phyloP scores from a whole-genome alignment of 441 rosid genomes.

The Jatropha multifida region DNA sequence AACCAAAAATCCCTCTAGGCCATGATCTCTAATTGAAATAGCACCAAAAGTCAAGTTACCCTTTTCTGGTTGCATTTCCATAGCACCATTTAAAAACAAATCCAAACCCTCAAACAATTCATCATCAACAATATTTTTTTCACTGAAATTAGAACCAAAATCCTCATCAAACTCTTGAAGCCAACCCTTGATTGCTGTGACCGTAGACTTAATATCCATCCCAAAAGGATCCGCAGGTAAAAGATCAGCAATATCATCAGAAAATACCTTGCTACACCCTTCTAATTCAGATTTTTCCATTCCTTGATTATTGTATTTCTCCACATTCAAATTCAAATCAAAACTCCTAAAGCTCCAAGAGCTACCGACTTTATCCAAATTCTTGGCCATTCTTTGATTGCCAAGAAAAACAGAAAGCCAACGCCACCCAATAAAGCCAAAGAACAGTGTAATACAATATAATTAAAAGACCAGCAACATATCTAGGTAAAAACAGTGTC shows the following conservation, averaged over 20 bases:
- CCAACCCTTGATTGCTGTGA: constrained; percentile 68
- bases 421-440: neutral
- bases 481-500: neutral
- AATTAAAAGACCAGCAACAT: neutral
- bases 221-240: constrained; percentile 90
- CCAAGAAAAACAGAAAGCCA: neutral
- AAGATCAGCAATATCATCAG: constrained; percentile 58
- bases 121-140: constrained; percentile 19
- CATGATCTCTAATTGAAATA: constrained; percentile 14
- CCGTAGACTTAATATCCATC: constrained; percentile 59
- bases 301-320: constrained; percentile 16
- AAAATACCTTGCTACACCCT: constrained; percentile 19
- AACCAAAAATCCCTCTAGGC: constrained; percentile 19
- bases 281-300: constrained; percentile 16
- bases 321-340: constrained; percentile 31
- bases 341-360: constrained; percentile 24
- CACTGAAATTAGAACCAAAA: constrained; percentile 39
- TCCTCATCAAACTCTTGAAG: constrained; percentile 69
- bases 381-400: neutral
- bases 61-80: constrained; percentile 50
- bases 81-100: constrained; percentile 57
- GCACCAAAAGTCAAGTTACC: constrained; percentile 27
- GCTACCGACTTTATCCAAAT: constrained; percentile 20
- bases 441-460: too few relatives aligned
- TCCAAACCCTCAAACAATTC: constrained; percentile 60